Evolutionary conservation across 345 rosid species (phyloP).

Genomic region (Zanthoxylum bungeanum): DNA sequence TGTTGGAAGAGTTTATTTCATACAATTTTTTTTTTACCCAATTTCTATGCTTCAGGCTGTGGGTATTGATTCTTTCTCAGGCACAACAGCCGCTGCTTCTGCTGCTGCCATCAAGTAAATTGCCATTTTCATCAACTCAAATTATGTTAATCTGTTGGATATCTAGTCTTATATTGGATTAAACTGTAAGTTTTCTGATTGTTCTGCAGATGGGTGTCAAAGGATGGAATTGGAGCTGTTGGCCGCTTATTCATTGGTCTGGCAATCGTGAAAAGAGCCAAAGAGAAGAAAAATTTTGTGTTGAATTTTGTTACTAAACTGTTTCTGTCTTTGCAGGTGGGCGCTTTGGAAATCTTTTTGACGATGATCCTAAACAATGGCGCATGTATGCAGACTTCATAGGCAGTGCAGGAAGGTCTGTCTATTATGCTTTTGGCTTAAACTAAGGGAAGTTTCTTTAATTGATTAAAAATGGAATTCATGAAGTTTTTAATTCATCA

Average conservation of each 20-base stretch:
- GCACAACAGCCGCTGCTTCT: constrained; percentile 82
- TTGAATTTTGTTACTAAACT: constrained; percentile 18
- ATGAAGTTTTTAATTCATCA: constrained; percentile 19
- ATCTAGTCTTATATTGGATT: constrained; percentile 15
- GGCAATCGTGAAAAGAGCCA: constrained; percentile 24
- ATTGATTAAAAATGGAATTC: constrained; percentile 1
- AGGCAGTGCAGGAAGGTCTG: constrained; percentile 95
- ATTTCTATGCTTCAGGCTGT: constrained; percentile 62
- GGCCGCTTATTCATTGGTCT: constrained; percentile 93
- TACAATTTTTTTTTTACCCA: too few relatives aligned
- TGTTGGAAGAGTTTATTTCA: neutral
- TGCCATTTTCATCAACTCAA: neutral
- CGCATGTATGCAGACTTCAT: constrained; percentile 99
- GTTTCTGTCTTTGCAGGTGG: constrained; percentile 61
- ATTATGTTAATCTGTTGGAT: neutral
- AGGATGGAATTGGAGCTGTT: constrained; percentile 96
- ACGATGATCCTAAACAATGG: constrained; percentile 99
- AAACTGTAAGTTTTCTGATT: constrained; percentile 20
- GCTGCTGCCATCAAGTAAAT: constrained; percentile 92
- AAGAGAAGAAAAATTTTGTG: constrained; percentile 6
- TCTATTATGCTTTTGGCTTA: constrained; percentile 2
- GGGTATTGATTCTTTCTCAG: constrained; percentile 88
- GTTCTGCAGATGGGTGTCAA: constrained; percentile 89
- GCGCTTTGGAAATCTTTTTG: constrained; percentile 84
- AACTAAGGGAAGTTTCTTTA: constrained; percentile 11